Percentiles rank a stretch among this genome's conserved stretches.
Evolutionary conservation across 1,139 yeast genomes (phyloP).

Genomic region (Komagataea norvegica): DNA sequence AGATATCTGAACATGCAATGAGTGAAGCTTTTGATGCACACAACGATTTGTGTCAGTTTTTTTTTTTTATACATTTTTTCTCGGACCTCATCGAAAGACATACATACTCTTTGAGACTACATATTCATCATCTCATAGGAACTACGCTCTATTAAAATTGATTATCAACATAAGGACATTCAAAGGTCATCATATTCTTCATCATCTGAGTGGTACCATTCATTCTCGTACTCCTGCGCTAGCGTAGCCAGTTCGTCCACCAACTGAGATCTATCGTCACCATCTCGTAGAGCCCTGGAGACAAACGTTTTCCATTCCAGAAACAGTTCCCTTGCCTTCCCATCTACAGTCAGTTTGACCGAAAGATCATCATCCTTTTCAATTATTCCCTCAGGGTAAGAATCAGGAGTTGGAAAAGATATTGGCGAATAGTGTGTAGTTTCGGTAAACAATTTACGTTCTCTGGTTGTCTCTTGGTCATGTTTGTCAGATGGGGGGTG

Average conservation of each 20-base stretch:
- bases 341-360: conserved; percentile 42
- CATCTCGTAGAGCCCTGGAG: conserved; percentile 35
- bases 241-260: conserved; percentile 49
- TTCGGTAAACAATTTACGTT: conserved; percentile 9
- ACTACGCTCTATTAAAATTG: too few relatives aligned
- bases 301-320: conserved; percentile 45
- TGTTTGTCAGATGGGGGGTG: neutral
- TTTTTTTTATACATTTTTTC: neutral
- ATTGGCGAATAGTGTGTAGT: conserved; percentile 10
- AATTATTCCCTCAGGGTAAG: conserved; percentile 29
- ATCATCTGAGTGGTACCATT: conserved; percentile 44
- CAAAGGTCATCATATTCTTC: conserved; percentile 20
- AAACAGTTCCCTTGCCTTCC: conserved; percentile 42
- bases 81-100: neutral
- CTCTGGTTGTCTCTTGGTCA: neutral
- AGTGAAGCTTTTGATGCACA: neutral
- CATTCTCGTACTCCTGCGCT: conserved; percentile 52
- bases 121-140: neutral
- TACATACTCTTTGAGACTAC: neutral
- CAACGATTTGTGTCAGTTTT: conserved; percentile 2
- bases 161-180: too few relatives aligned
- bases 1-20: conserved; percentile 13
- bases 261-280: conserved; percentile 67
- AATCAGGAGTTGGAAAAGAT: conserved; percentile 26
- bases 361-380: conserved; percentile 20